phyloP scores from a whole-genome alignment of 305 asterid species.

The Withania somnifera region DNA sequence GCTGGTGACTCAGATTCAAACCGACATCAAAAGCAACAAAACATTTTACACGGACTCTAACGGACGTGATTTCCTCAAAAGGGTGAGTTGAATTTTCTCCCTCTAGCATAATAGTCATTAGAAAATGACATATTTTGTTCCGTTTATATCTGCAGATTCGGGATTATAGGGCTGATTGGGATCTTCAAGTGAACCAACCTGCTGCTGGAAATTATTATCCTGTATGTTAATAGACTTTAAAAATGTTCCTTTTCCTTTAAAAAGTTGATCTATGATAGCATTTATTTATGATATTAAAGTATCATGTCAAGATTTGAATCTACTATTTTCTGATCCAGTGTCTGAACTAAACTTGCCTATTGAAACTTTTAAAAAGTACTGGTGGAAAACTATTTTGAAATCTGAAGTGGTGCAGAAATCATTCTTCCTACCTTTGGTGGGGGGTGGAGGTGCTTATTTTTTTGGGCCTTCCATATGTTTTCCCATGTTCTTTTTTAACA shows the following conservation, averaged over 20 bases:
- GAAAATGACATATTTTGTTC: background rate
- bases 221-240: constrained; percentile 33
- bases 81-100: constrained; percentile 36
- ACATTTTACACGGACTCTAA: constrained; percentile 83
- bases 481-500: background rate
- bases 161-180: constrained; percentile 88
- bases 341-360: background rate
- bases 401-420: background rate
- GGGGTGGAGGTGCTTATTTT: background rate
- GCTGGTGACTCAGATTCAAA: constrained; percentile 56
- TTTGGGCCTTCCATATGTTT: background rate
- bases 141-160: constrained; percentile 46
- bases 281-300: background rate
- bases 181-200: constrained; percentile 92
- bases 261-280: background rate
- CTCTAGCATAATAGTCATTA: background rate
- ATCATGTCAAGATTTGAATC: background rate
- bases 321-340: background rate
- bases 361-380: background rate
- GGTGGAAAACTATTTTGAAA: background rate
- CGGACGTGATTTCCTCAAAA: constrained; percentile 87
- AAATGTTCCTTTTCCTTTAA: background rate
- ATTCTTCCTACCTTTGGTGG: background rate
- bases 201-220: constrained; percentile 98
- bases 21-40: constrained; percentile 54